Conservation (phyloP, 306 rosid species). For the Corylus americana region DNA sequence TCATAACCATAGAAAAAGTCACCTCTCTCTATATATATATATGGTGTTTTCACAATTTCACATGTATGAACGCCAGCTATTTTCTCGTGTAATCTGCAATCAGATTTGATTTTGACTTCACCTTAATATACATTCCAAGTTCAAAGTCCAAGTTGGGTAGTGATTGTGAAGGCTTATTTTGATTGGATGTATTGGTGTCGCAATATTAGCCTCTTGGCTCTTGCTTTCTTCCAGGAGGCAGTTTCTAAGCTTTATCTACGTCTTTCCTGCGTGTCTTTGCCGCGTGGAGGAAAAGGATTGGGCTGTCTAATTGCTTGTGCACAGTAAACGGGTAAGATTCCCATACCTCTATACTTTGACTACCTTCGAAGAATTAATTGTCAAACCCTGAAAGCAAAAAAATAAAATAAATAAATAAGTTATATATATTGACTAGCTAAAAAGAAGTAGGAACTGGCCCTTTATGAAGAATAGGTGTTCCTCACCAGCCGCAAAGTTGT, state of each 20-base stretch:
- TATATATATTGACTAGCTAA: no score
- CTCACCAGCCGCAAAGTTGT: not conserved
- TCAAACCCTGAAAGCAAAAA: not conserved
- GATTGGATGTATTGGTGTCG: no score
- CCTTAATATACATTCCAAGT: not conserved
- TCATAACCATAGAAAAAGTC: no score
- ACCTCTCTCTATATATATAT: no score
- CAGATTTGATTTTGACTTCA: not conserved
- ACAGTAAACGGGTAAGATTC: not conserved
- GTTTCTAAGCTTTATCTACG: no score
- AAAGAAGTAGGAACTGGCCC: no score
- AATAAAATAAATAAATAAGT: no score
- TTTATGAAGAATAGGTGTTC: not conserved
- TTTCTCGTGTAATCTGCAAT: not conserved
- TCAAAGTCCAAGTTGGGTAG: conserved; percentile 5
- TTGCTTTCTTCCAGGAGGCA: not conserved
- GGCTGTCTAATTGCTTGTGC: not conserved
- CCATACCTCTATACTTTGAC: not conserved
- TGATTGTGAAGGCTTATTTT: not conserved
- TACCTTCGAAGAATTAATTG: not conserved
- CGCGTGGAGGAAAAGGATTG: not conserved
- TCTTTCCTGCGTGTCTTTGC: not conserved
- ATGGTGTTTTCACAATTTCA: not conserved
- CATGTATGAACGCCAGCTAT: not conserved
- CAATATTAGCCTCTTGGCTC: no score